Conservation (phyloP, 164 flowering plant species). For the Vitis amurensis region DNA sequence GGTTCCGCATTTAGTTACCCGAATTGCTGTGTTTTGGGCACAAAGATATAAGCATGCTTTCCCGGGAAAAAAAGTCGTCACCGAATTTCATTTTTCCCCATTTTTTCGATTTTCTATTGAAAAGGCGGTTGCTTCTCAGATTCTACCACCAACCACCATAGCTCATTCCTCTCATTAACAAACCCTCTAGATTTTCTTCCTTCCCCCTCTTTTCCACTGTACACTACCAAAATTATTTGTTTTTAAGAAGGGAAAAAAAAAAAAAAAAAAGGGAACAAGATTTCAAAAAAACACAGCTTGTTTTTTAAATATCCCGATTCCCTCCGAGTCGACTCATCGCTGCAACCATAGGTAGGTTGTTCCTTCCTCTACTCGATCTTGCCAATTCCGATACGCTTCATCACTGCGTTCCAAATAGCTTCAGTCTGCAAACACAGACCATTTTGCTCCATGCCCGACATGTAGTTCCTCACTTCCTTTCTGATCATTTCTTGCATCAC, state of each 20-base stretch:
- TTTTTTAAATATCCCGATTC: too few species aligned
- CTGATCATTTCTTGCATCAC: slow-evolving; percentile 70
- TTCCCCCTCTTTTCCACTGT: slow-evolving; percentile 10
- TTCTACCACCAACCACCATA: neutral
- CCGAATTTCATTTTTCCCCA: too few species aligned
- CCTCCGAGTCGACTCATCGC: slow-evolving; percentile 1
- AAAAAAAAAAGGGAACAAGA: neutral
- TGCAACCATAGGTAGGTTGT: neutral
- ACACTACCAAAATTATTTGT: slow-evolving; percentile 27
- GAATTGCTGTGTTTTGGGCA: too few species aligned
- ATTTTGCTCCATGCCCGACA: slow-evolving; percentile 51
- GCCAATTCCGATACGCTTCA: slow-evolving; percentile 68
- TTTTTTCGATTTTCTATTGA: neutral
- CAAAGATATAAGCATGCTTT: too few species aligned
- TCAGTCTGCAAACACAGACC: slow-evolving; percentile 44
- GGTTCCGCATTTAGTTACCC: too few species aligned
- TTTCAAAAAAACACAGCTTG: too few species aligned
- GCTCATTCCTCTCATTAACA: too few species aligned
- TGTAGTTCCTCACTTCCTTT: slow-evolving; percentile 59
- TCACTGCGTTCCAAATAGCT: slow-evolving; percentile 58
- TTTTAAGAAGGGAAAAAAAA: neutral
- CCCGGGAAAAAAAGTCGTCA: neutral
- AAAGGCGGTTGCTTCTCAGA: neutral
- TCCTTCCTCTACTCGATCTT: slow-evolving; percentile 39
- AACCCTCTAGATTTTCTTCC: neutral